phyloP scores from a whole-genome alignment of 176 grass and related monocot genomes.

The Eleusine coracana region DNA sequence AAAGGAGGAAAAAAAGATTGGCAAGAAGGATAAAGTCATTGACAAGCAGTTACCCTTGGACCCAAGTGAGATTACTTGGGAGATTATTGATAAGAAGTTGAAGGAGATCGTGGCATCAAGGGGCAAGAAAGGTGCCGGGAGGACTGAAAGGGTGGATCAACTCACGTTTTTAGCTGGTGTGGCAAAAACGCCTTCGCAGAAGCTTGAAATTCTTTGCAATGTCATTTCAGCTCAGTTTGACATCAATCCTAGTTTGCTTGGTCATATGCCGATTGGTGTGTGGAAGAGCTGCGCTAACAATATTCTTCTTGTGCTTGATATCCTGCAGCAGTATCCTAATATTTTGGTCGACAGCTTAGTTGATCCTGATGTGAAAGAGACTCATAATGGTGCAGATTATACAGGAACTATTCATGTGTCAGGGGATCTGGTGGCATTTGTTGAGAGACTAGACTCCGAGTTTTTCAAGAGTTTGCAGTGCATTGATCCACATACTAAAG shows the following conservation, averaged over 20 bases:
- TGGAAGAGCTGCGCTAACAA: conserved; percentile 94
- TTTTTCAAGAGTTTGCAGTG: conserved; percentile 91
- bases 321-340: conserved; percentile 86
- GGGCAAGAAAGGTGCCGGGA: conserved; percentile 92
- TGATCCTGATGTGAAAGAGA: conserved; percentile 81
- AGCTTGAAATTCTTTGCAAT: conserved; percentile 87
- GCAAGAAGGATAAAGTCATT: too few species aligned
- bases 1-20: conserved; percentile 35
- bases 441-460: conserved; percentile 89
- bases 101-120: conserved; percentile 90
- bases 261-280: conserved; percentile 88
- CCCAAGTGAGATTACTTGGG: conserved; percentile 95
- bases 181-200: conserved; percentile 95
- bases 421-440: conserved; percentile 87
- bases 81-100: conserved; percentile 84
- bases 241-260: conserved; percentile 91
- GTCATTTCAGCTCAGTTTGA: conserved; percentile 97
- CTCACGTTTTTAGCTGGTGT: conserved; percentile 81
- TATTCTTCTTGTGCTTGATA: conserved; percentile 88
- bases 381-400: conserved; percentile 73
- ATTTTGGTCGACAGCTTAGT: conserved; percentile 79
- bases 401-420: conserved; percentile 70
- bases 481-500: conserved; percentile 82
- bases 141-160: conserved; percentile 91
- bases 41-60: conserved; percentile 88